These are phyloP conservation scores for Acacia acuminata DNA, from an alignment of 306 rosid genomes.

Conservation along the genomic window DNA sequence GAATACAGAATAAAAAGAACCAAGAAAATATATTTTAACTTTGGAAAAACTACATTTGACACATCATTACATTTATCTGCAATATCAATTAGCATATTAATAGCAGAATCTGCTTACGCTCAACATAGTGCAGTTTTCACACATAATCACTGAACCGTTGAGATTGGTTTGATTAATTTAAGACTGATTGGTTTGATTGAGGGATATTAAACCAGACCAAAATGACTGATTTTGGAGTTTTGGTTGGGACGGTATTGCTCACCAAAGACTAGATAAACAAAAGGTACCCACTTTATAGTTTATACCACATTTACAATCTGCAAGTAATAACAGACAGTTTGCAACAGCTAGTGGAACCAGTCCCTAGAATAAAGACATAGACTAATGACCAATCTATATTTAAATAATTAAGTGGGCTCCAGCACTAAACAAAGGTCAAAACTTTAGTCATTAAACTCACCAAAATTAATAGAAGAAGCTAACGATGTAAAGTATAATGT, in stretches of 20 bases:
- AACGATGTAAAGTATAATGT: conserved; percentile 50
- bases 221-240: not conserved
- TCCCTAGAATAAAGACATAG: not conserved
- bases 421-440: conserved; percentile 17
- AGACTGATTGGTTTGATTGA: not conserved
- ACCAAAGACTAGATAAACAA: not conserved
- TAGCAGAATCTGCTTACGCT: conserved; percentile 18
- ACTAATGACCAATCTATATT: not conserved
- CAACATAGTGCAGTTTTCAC: not conserved
- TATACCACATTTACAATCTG: not conserved
- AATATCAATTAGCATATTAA: not conserved
- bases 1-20: not conserved
- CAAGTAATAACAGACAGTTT: not conserved
- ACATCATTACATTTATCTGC: not conserved
- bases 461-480: conserved; percentile 36
- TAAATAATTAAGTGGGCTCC: conserved; percentile 7
- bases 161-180: not conserved
- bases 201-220: not conserved
- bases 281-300: not conserved
- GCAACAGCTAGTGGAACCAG: not conserved
- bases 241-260: not conserved
- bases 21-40: not conserved
- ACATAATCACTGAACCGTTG: not conserved
- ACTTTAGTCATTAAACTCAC: conserved; percentile 22
- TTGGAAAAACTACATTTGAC: not conserved